Evolutionary conservation across 2,329 filamentous ascomycete genomes (phyloP).

Genomic region (Cladophialophora chaetospira): DNA sequence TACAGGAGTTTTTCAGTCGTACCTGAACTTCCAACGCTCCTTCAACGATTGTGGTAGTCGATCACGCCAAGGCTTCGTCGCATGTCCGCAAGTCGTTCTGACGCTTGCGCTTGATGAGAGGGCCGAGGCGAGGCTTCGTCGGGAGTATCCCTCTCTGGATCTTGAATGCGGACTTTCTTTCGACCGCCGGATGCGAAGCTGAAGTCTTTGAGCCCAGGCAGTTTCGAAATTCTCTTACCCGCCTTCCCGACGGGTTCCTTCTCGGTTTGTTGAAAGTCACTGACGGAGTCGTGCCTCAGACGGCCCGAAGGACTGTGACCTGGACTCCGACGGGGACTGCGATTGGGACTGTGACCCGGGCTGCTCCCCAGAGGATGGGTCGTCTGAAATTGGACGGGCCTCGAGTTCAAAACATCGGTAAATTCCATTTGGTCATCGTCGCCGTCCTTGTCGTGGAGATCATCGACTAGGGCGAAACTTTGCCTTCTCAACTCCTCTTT

Average conservation of each 20-base stretch:
- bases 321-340: neutral
- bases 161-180: constrained; percentile 10
- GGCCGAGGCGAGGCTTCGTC: constrained; percentile 1
- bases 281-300: constrained; percentile 25
- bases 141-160: neutral
- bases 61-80: constrained; percentile 25
- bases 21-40: neutral
- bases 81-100: constrained; percentile 27
- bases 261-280: constrained; percentile 3
- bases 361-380: constrained; percentile 7
- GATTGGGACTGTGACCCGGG: neutral
- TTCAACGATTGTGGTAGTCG: constrained; percentile 3
- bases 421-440: constrained; percentile 29
- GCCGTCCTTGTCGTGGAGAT: constrained; percentile 19
- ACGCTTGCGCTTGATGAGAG: constrained; percentile 3
- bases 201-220: constrained; percentile 26
- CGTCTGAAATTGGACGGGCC: constrained; percentile 17
- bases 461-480: constrained; percentile 28
- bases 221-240: constrained; percentile 22
- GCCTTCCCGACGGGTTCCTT: constrained; percentile 16
- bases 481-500: constrained; percentile 30
- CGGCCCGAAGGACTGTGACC: constrained; percentile 17
- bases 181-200: constrained; percentile 5
- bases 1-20: neutral
- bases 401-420: constrained; percentile 23